A percentile compares a stretch with the other conserved stretches of the same genome.
Conservation (phyloP, 169 alveolate species). For the Nephromyces sp. region DNA sequence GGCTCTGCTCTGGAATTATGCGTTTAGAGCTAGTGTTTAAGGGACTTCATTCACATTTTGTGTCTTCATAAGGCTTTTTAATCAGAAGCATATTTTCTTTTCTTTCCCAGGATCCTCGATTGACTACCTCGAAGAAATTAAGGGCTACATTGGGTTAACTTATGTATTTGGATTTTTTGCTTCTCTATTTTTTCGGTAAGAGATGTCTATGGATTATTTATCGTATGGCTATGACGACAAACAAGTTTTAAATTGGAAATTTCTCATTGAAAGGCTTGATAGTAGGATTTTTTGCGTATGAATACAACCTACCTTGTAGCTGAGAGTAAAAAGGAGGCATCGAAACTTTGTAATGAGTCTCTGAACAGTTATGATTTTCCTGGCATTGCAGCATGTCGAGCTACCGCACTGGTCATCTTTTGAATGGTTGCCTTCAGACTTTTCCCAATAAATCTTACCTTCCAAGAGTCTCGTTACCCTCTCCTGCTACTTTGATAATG, state of each 20-base stretch:
- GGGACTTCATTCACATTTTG: neutral
- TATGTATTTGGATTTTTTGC: constrained; percentile 46
- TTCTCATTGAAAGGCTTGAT: neutral
- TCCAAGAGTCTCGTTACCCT: no score
- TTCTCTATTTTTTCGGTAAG: constrained; percentile 36
- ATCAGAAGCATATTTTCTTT: neutral
- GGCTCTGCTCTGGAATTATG: neutral
- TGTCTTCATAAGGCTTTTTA: neutral
- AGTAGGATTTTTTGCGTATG: neutral
- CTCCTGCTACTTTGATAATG: no score
- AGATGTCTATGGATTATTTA: neutral
- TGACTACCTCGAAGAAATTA: constrained; percentile 28
- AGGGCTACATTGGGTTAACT: constrained; percentile 46
- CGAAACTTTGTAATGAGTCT: no score
- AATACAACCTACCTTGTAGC: neutral
- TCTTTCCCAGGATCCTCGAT: constrained; percentile 42
- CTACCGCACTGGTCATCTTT: no score
- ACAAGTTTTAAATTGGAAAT: neutral
- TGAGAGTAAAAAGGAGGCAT: neutral
- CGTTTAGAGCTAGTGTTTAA: neutral
- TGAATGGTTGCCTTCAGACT: no score
- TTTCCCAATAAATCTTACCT: no score
- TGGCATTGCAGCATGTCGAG: no score
- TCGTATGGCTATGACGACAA: neutral
- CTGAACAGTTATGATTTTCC: no score